Percentiles rank a stretch among this genome's conserved stretches.
Evolutionary conservation across 805 yeast genomes (phyloP).

Genomic region (Wickerhamiella domercqiae): DNA sequence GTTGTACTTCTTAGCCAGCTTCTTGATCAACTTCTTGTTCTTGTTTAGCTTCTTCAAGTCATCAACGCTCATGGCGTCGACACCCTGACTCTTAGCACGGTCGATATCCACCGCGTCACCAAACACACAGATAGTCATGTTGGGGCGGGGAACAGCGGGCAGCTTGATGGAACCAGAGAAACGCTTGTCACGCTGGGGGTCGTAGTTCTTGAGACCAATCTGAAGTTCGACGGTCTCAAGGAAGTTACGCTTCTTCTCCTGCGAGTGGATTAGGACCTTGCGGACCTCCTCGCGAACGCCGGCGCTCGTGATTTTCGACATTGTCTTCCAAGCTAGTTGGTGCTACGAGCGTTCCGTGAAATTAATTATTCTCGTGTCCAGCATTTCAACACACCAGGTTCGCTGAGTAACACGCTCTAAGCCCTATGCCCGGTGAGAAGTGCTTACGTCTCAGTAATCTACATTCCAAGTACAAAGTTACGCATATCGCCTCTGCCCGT

Average conservation of each 20-base stretch:
- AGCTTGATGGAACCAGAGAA: conserved; percentile 98
- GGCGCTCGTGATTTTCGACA: conserved; percentile 64
- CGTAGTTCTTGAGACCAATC: conserved; percentile 99
- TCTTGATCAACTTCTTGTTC: conserved; percentile 99
- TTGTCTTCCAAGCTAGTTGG: conserved; percentile 22
- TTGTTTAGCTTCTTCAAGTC: conserved; percentile 99
- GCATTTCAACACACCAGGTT: no score
- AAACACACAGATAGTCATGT: conserved; percentile 99
- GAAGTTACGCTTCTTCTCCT: conserved; percentile 99
- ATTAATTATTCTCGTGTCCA: no score
- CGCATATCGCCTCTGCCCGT: no score
- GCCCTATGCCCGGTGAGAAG: not conserved
- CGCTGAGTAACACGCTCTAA: conserved; percentile 1
- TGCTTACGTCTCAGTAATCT: not conserved
- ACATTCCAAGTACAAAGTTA: not conserved
- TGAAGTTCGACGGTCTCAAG: conserved; percentile 99
- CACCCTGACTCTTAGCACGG: conserved; percentile 99
- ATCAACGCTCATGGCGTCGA: conserved; percentile 99
- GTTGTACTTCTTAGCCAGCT: conserved; percentile 99
- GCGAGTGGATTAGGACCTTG: conserved; percentile 77
- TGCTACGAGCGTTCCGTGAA: conserved; percentile 3
- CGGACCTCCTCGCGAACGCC: conserved; percentile 95
- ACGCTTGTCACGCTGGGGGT: conserved; percentile 99
- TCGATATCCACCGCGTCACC: conserved; percentile 99
- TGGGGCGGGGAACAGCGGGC: conserved; percentile 99